Base-by-base conservation (phyloP, 1,284 basidiomycete species). In the Microbotryum scabiosae region DNA sequence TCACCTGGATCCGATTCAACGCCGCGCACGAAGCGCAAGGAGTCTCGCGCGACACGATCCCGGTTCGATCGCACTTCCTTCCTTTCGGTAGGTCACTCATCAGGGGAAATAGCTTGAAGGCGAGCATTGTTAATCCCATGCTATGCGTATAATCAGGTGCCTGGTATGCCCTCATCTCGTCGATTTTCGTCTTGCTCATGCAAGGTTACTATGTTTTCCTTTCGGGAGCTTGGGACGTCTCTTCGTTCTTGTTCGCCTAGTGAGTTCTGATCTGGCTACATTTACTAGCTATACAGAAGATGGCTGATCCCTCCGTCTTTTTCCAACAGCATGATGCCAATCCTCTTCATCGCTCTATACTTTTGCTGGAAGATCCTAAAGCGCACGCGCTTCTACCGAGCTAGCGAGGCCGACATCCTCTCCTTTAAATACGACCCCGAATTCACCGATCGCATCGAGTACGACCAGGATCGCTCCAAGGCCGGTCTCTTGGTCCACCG, bases 301-400 rank as follows among this genome's bases (percentile, higher is more conserved):
- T 41, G 14, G 3, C 36, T 41, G 36, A 36, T 53, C 21, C n/a
- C 21, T 16, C 21, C 51, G 5, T 5, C 28, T 45, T 20, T 55
- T 44, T 10, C 2, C n/a, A 25, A n/a, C 54, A 25, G 44, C 54
- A 23, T 53, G n/a, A 36, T 43, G 52, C 25, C 25, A 14, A 14
- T 73, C 60, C 68, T 74, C 59, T 72, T 73, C 48, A 45, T 64
- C 20, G 70, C 64, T 51, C 69, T 74, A 51, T 62, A 65, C 49
- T 48, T 74, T 57, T 67, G 63, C 23, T 69, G 70, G 57, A 73
- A 73, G 60, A 10, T 65, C 45, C 32, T 67, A 43, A 67, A 68
- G 56, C 59, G 66, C 21, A 59, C 69, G 3, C 59, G 49, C 45
- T 60, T 61, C 49, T 54, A 52, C 20, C 50, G 58, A 18, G 46